Percentiles rank a stretch among this genome's conserved stretches.
phyloP scores from a whole-genome alignment of 1,284 basidiomycete genomes.

The Erythrobasidium hasegawianum region DNA sequence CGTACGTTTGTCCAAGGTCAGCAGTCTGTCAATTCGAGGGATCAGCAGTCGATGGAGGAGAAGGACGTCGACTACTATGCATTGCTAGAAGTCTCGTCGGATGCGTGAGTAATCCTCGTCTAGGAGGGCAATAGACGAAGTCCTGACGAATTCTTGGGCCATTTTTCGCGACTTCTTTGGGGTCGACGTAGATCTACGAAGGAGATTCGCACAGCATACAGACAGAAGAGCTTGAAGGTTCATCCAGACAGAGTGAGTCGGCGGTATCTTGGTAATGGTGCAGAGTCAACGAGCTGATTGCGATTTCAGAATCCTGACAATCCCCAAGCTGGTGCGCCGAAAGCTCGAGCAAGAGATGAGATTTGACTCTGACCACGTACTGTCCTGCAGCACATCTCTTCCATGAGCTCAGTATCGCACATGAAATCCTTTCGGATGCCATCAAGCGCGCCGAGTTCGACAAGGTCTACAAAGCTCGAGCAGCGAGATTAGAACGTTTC shows the following conservation, averaged over 20 bases:
- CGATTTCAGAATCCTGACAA: constrained; percentile 41
- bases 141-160: neutral
- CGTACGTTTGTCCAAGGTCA: too few species aligned
- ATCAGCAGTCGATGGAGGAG: constrained; percentile 8
- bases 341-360: neutral
- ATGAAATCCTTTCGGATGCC: constrained; percentile 41
- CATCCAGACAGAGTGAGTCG: constrained; percentile 42
- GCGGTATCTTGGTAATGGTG: neutral
- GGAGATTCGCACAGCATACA: constrained; percentile 42
- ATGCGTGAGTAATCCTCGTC: constrained; percentile 32
- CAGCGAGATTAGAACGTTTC: constrained; percentile 41
- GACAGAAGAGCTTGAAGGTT: constrained; percentile 41
- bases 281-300: neutral
- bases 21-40: neutral
- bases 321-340: constrained; percentile 35
- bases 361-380: neutral
- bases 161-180: neutral
- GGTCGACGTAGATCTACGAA: constrained; percentile 10
- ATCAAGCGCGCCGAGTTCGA: constrained; percentile 40
- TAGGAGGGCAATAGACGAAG: neutral
- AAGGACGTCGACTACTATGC: constrained; percentile 41
- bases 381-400: constrained; percentile 39
- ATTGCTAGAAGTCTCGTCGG: constrained; percentile 35
- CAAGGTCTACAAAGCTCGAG: constrained; percentile 35
- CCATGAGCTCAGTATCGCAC: constrained; percentile 41